Evolutionary conservation across 75 land plant species (phyloP).

Genomic region (Chamaecyparis obtusa): DNA sequence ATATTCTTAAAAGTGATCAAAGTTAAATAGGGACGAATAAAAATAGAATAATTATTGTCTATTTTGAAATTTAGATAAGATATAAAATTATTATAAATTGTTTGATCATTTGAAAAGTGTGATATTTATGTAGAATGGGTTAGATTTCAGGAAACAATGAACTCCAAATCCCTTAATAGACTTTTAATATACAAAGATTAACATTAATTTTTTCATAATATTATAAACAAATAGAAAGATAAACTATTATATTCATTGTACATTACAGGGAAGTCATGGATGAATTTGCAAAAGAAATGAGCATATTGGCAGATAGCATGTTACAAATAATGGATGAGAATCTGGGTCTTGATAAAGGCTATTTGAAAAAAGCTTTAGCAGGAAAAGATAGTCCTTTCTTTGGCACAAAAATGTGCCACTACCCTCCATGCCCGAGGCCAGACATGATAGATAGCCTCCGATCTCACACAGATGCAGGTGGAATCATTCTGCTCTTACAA

Average conservation of each 20-base stretch:
- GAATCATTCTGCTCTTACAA: constrained; percentile 58
- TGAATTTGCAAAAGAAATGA: constrained; percentile 28
- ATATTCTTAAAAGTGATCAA: too few relatives aligned
- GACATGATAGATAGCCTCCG: constrained; percentile 47
- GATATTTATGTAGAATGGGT: too few relatives aligned
- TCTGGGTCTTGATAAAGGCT: constrained; percentile 44
- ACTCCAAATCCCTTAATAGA: too few relatives aligned
- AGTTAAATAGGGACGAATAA: too few relatives aligned
- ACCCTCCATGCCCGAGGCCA: constrained; percentile 58
- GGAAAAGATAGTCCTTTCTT: constrained; percentile 32
- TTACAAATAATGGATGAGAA: constrained; percentile 42
- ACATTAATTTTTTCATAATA: too few relatives aligned
- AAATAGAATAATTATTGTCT: too few relatives aligned
- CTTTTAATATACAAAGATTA: too few relatives aligned
- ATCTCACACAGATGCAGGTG: constrained; percentile 72
- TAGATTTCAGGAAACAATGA: too few relatives aligned
- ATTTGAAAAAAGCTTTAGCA: constrained; percentile 31
- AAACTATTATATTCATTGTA: background rate
- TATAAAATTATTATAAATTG: too few relatives aligned
- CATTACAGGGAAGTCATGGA: constrained; percentile 31
- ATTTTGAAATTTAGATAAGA: too few relatives aligned
- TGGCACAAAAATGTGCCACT: constrained; percentile 58
- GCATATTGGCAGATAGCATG: constrained; percentile 46
- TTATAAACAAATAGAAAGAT: background rate
- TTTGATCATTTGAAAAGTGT: too few relatives aligned